Evolutionary conservation across 495 filamentous ascomycete species (phyloP).

Genomic region (Astrothelium subdiscretum): DNA sequence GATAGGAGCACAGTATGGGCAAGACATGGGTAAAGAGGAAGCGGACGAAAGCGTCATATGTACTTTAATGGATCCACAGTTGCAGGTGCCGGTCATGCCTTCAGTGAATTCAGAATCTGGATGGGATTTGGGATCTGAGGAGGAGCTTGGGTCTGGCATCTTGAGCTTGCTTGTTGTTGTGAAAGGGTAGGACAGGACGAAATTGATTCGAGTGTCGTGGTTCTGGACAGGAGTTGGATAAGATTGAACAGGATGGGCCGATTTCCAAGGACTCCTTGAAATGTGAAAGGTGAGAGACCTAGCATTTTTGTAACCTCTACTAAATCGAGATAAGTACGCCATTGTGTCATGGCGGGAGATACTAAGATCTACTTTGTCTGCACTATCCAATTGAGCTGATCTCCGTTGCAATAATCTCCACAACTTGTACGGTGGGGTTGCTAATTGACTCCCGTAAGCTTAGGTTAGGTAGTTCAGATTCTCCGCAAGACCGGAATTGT

Average conservation of each 20-base stretch:
- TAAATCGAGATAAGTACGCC: background rate
- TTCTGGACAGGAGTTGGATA: no score
- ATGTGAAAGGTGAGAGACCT: background rate
- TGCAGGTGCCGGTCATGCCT: slow-evolving; percentile 25
- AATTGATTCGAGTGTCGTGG: no score
- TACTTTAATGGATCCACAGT: slow-evolving; percentile 29
- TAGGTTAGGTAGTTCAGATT: no score
- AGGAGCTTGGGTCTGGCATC: background rate
- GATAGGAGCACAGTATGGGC: no score
- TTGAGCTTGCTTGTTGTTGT: background rate
- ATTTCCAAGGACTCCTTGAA: no score
- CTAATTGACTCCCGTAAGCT: no score
- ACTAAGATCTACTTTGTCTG: background rate
- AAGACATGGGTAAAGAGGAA: no score
- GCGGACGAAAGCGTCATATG: background rate
- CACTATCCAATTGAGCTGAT: no score
- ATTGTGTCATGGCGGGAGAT: background rate
- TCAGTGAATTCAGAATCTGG: slow-evolving; percentile 11
- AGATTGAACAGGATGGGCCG: no score
- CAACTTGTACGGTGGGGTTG: no score
- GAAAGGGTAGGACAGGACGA: background rate
- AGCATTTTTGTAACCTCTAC: background rate
- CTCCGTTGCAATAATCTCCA: no score
- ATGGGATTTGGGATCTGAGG: slow-evolving; percentile 18
- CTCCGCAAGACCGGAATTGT: no score